Evolutionary conservation across 441 rosid genomes (phyloP).

Genomic region (Jatropha podagrica): DNA sequence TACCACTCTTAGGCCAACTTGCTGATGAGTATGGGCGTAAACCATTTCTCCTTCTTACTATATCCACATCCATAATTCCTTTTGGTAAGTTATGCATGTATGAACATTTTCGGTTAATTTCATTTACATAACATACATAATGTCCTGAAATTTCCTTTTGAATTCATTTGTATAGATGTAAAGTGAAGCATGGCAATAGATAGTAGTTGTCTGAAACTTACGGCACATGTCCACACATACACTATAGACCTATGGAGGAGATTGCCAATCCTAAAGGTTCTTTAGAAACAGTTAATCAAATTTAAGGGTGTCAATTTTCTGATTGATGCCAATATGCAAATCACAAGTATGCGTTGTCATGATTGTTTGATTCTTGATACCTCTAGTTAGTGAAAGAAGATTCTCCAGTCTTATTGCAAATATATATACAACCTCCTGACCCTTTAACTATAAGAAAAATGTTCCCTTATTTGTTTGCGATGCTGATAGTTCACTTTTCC

Average conservation of each 20-base stretch:
- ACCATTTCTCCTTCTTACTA: conserved; percentile 43
- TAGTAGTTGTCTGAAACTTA: not conserved
- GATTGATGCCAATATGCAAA: too few relatives aligned
- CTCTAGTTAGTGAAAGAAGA: not conserved
- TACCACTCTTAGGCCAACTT: conserved; percentile 56
- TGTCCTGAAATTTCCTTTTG: not conserved
- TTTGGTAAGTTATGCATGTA: conserved; percentile 33
- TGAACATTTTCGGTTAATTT: not conserved
- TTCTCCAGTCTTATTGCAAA: not conserved
- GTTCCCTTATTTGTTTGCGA: not conserved
- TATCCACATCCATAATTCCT: conserved; percentile 49
- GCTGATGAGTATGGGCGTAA: conserved; percentile 58
- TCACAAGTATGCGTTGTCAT: too few relatives aligned
- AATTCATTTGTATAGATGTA: not conserved
- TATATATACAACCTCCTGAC: not conserved
- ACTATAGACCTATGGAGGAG: not conserved
- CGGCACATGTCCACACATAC: not conserved
- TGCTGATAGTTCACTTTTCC: too few relatives aligned
- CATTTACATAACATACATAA: not conserved
- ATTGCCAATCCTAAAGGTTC: not conserved
- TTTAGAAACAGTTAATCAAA: too few relatives aligned
- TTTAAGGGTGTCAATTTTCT: too few relatives aligned
- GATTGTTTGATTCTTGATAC: not conserved
- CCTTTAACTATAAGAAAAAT: not conserved
- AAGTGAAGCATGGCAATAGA: too few relatives aligned